Evolutionary conservation across 495 filamentous ascomycete genomes (phyloP), one percentile per base, ranked within the genome.

Genomic region (Xylaria nigripes): DNA sequence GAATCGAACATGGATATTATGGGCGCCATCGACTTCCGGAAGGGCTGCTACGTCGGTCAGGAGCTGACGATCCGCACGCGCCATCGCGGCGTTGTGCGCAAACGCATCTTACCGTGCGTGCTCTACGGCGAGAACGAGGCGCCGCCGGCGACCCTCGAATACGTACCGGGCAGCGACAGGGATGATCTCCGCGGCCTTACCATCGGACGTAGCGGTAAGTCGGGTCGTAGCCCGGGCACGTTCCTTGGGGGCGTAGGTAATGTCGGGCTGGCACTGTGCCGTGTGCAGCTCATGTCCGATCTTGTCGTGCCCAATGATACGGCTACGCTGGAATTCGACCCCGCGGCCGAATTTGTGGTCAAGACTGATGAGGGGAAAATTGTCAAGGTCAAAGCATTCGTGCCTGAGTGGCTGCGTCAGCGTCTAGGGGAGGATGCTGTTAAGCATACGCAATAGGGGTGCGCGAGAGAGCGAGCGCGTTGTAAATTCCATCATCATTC

Each of bases 21-120:
- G 76, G 76, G 78, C 16, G 94, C 78, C 3, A 80, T 97, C 40
- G 90, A 96, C 72, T 98, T 94, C 70, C 79, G 82, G 45, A 98
- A 98, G 71, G 93, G 93, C 1, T 98, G 93, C 69, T 98, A 98
- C 68, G 83, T 97, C 0, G 93, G 93, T 0, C 93, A 98, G 71
- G 93, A 98, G 67, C 75, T 97, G 48, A 97, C 94, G 7, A 95
- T 96, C 43, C 83, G 93, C 22, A 97, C 94, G 0, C 83, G 89
- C 63, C 93, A 97, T 68, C 90, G 85, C 1, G 93, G 93, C 32
- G 87, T 98, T 9, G 89, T 96, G 42, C 75, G 93, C 61, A 95
- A 95, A 74, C 74, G 93, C 2, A 80, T 97, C n/a, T 61, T 98
- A 29, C 93, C 93, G 0, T 83, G 90, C 4, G 74, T 85, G 67